Conservation (phyloP, 768 basidiomycete genomes). For the Lactarius evosmus region DNA sequence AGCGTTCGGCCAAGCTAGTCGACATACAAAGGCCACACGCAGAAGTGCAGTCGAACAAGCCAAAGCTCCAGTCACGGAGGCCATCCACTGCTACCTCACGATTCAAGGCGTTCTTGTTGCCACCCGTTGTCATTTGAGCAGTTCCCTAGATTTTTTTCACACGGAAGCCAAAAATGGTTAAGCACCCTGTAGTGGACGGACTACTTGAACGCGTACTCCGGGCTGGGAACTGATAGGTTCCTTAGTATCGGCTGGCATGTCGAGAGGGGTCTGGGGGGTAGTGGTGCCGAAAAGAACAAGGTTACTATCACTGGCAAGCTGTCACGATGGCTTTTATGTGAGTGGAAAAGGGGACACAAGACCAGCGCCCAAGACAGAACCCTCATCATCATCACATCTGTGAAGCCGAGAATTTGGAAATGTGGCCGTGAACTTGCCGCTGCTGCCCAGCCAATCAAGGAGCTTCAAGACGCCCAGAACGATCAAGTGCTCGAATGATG, state of each 20-base stretch:
- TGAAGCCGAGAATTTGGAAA: too few species aligned
- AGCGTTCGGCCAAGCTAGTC: not conserved
- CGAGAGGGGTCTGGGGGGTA: constrained; percentile 28
- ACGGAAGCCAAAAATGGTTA: not conserved
- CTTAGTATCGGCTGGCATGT: not conserved
- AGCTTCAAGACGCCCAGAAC: too few species aligned
- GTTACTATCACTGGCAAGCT: not conserved
- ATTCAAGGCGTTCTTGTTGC: constrained; percentile 30
- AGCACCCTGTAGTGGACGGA: not conserved
- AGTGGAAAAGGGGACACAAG: too few species aligned
- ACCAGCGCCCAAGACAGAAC: constrained; percentile 15
- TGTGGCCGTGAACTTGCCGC: too few species aligned
- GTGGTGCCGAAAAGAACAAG: not conserved
- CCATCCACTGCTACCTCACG: constrained; percentile 32
- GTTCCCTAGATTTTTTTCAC: not conserved
- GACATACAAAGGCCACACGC: constrained; percentile 32
- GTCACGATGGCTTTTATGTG: not conserved
- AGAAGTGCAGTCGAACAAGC: constrained; percentile 30
- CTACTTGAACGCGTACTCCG: not conserved
- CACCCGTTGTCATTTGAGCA: constrained; percentile 8
- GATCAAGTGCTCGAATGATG: too few species aligned
- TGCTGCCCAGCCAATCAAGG: too few species aligned
- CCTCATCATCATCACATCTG: too few species aligned
- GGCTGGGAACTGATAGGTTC: not conserved
- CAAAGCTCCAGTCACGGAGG: constrained; percentile 36